Percentiles rank a stretch among this genome's conserved stretches.
phyloP scores from a whole-genome alignment of 2,329 filamentous ascomycete genomes.

The Cylindrodendrum hubeiense region DNA sequence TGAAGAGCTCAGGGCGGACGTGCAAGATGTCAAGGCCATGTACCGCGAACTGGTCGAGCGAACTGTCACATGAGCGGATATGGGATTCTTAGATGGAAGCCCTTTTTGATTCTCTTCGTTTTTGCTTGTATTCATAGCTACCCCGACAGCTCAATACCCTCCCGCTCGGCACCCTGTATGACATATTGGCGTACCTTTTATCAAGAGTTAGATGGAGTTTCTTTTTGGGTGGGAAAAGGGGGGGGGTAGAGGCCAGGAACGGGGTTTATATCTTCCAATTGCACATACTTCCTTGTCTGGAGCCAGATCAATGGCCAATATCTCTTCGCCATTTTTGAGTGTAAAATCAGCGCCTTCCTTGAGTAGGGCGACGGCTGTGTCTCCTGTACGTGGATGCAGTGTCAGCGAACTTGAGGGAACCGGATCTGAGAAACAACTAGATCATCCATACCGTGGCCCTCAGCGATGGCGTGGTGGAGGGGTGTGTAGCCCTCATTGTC shows the following conservation, averaged over 20 bases:
- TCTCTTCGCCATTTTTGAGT: slow-evolving; percentile 79
- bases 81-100: slow-evolving; percentile 18
- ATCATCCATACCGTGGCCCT: slow-evolving; percentile 71
- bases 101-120: slow-evolving; percentile 23
- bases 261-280: slow-evolving; percentile 13
- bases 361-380: slow-evolving; percentile 84
- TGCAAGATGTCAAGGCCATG: slow-evolving; percentile 94
- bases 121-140: slow-evolving; percentile 43
- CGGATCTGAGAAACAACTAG: not conserved
- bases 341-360: slow-evolving; percentile 87
- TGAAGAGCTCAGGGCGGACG: slow-evolving; percentile 89
- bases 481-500: slow-evolving; percentile 89
- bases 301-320: slow-evolving; percentile 81
- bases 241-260: slow-evolving; percentile 8
- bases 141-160: slow-evolving; percentile 76
- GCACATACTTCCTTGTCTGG: slow-evolving; percentile 83
- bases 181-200: slow-evolving; percentile 81
- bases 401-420: not conserved
- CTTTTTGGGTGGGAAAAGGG: slow-evolving; percentile 16
- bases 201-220: slow-evolving; percentile 39
- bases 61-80: slow-evolving; percentile 72
- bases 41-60: slow-evolving; percentile 93
- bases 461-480: slow-evolving; percentile 87
- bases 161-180: slow-evolving; percentile 80
- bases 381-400: slow-evolving; percentile 63